phyloP scores from a whole-genome alignment of 129 eudicot genomes.

The Erigeron canadensis region DNA sequence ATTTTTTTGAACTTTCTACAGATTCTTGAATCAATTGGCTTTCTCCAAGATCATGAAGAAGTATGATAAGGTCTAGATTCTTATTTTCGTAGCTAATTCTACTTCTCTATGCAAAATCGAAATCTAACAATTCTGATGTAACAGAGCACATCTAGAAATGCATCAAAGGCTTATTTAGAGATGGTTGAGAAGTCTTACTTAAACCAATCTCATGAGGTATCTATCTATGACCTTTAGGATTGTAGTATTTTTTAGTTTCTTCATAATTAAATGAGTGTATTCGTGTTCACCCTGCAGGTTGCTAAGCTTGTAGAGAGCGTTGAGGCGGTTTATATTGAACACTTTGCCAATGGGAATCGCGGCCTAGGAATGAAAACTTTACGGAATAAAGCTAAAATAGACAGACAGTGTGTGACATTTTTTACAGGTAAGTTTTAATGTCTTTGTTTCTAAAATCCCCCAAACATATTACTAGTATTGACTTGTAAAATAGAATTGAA shows the following conservation, averaged over 20 bases:
- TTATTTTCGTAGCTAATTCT: neutral
- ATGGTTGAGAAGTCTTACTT: constrained; percentile 61
- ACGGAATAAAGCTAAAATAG: constrained; percentile 41
- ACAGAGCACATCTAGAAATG: constrained; percentile 61
- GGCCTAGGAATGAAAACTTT: constrained; percentile 45
- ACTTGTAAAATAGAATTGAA: neutral
- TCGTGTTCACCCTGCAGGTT: constrained; percentile 31
- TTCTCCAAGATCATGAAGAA: constrained; percentile 78
- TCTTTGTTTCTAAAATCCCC: too few species aligned
- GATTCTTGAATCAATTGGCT: constrained; percentile 65
- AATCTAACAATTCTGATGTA: neutral
- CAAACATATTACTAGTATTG: neutral
- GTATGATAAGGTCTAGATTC: constrained; percentile 56
- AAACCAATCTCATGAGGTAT: constrained; percentile 54
- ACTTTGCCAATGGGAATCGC: constrained; percentile 53
- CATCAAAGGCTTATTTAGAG: constrained; percentile 51
- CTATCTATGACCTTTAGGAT: neutral
- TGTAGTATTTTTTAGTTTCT: neutral
- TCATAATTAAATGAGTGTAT: neutral
- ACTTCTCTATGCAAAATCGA: neutral
- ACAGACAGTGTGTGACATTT: constrained; percentile 51
- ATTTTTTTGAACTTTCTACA: constrained; percentile 8
- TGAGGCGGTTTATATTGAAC: constrained; percentile 51
- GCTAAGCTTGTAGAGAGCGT: constrained; percentile 48
- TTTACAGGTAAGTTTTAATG: constrained; percentile 34